These are phyloP conservation scores for Umbelopsis sp. DNA, from an alignment of 192 early-diverging fungal genomes.

Conservation along the genomic window DNA sequence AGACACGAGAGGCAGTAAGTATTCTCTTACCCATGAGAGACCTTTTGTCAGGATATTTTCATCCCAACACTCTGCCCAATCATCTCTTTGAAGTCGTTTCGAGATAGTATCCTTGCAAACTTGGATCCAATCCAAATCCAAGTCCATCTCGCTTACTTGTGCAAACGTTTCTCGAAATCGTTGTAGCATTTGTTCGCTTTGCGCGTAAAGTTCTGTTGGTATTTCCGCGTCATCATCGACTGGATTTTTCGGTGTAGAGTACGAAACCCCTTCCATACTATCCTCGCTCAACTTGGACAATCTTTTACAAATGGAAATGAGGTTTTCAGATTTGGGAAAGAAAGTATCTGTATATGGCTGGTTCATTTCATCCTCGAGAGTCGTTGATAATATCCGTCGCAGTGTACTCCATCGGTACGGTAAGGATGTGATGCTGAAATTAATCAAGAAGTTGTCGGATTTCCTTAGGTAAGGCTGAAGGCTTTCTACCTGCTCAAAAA, in stretches of 20 bases:
- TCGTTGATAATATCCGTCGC: not conserved
- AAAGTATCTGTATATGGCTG: not conserved
- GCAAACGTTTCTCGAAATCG: not conserved
- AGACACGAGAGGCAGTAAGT: not conserved
- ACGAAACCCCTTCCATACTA: conserved; percentile 2
- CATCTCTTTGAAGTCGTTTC: not conserved
- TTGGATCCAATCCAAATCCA: conserved; percentile 8
- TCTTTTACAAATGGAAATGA: not conserved
- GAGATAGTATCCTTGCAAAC: not conserved
- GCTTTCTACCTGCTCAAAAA: not conserved
- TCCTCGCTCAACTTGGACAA: not conserved
- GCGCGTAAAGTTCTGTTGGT: not conserved
- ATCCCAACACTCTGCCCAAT: conserved; percentile 14
- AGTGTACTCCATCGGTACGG: not conserved
- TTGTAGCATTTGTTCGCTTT: not conserved
- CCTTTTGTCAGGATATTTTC: not conserved
- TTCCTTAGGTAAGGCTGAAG: not conserved
- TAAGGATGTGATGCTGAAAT: conserved; percentile 8
- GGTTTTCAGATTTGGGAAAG: not conserved
- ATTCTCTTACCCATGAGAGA: not conserved
- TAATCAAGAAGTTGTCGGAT: not conserved
- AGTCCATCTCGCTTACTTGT: not conserved
- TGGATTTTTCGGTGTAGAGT: conserved; percentile 1
- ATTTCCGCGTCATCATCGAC: not conserved
- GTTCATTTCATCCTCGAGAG: not conserved